These are phyloP conservation scores for Auriculariales sp. DNA, from an alignment of 768 basidiomycete species.

Conservation along the genomic window DNA sequence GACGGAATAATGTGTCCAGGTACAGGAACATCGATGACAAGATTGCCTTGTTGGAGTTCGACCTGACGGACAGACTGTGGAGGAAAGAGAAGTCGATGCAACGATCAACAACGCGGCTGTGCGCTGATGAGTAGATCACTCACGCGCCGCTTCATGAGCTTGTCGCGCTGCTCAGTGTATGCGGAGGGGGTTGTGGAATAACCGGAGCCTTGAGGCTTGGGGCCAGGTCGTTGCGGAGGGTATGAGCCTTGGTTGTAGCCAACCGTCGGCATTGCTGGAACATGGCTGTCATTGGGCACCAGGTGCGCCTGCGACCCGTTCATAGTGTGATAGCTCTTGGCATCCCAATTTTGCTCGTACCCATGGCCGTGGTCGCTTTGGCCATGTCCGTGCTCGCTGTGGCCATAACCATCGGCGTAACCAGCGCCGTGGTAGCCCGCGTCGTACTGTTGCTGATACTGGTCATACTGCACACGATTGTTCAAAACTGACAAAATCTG, in stretches of 20 bases:
- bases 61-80: slow-evolving; percentile 52
- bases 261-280: slow-evolving; percentile 30
- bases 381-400: slow-evolving; percentile 1
- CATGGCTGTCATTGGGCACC: slow-evolving; percentile 46
- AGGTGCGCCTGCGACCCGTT: slow-evolving; percentile 63
- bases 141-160: slow-evolving; percentile 62
- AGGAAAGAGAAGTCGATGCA: not conserved
- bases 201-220: slow-evolving; percentile 20
- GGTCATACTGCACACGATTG: too few species aligned
- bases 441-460: not conserved
- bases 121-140: slow-evolving; percentile 7
- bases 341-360: slow-evolving; percentile 22
- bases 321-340: slow-evolving; percentile 41
- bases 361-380: slow-evolving; percentile 9
- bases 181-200: slow-evolving; percentile 33
- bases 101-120: not conserved
- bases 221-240: slow-evolving; percentile 21
- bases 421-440: not conserved
- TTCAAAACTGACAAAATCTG: too few species aligned
- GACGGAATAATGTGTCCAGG: slow-evolving; percentile 67
- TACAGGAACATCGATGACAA: slow-evolving; percentile 72
- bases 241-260: slow-evolving; percentile 33
- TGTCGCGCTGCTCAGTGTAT: slow-evolving; percentile 56
- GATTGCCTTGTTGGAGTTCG: slow-evolving; percentile 66
- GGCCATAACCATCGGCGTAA: not conserved